Conservation (phyloP, 1,284 basidiomycete genomes). For the Apiotrichum gamsii region DNA sequence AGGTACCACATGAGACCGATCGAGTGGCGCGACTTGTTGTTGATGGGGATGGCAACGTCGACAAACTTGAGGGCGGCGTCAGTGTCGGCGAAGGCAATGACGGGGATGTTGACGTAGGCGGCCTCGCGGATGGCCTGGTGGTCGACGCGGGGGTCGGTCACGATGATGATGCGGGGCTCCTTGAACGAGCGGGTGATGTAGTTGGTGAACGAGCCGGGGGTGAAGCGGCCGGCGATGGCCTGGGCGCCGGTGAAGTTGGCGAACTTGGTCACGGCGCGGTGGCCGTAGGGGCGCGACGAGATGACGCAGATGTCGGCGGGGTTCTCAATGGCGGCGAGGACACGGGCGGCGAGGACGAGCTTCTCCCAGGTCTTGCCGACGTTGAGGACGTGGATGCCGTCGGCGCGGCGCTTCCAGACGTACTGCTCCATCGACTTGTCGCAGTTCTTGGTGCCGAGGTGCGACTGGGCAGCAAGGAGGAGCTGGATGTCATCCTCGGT, state of each 20-base stretch:
- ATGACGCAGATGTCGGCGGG: constrained; percentile 97
- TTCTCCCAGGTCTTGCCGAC: constrained; percentile 99
- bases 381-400: constrained; percentile 96
- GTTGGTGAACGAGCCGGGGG: constrained; percentile 98
- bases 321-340: constrained; percentile 94
- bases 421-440: constrained; percentile 98
- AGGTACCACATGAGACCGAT: constrained; percentile 99
- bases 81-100: constrained; percentile 97
- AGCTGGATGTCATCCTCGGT: constrained; percentile 97
- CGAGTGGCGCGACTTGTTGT: constrained; percentile 97
- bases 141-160: constrained; percentile 98
- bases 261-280: constrained; percentile 98
- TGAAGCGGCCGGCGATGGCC: constrained; percentile 98
- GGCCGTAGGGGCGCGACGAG: constrained; percentile 95
- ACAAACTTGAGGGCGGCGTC: constrained; percentile 96
- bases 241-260: constrained; percentile 96
- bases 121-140: constrained; percentile 99
- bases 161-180: constrained; percentile 95
- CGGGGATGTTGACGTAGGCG: constrained; percentile 99
- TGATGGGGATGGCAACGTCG: constrained; percentile 96
- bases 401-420: constrained; percentile 92
- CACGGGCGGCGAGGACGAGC: constrained; percentile 87
- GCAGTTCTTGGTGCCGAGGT: constrained; percentile 97
- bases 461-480: constrained; percentile 89
- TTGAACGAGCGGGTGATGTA: constrained; percentile 99